Evolutionary conservation across 352 stramenopile genomes (phyloP).

Genomic region (Globisporangium okanoganense): DNA sequence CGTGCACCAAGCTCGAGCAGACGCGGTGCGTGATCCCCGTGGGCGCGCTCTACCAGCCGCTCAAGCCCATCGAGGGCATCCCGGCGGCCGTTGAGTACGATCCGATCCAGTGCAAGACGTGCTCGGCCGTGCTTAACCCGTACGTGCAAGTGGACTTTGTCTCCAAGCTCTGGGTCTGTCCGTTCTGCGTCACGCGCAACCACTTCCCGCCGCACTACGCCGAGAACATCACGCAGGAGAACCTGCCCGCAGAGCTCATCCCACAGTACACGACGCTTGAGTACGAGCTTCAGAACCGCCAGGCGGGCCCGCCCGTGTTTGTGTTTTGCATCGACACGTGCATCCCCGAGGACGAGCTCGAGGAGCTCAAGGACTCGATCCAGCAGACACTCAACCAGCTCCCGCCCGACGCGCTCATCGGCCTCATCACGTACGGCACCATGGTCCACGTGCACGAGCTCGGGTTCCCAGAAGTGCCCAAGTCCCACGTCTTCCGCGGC

Average conservation of each 20-base stretch:
- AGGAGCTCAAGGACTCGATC: conserved; percentile 98
- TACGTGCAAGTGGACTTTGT: conserved; percentile 99
- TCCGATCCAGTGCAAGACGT: conserved; percentile 98
- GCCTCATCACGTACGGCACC: conserved; percentile 98
- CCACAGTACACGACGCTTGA: conserved; percentile 99
- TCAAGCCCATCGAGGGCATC: conserved; percentile 96
- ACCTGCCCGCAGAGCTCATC: conserved; percentile 98
- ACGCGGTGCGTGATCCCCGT: conserved; percentile 97
- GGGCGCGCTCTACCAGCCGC: conserved; percentile 93
- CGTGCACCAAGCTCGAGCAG: conserved; percentile 96
- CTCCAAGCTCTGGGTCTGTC: conserved; percentile 99
- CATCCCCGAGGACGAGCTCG: conserved; percentile 95
- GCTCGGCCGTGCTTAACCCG: conserved; percentile 96
- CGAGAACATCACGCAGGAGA: conserved; percentile 98
- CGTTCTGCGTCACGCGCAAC: conserved; percentile 98
- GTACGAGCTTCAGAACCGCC: conserved; percentile 95
- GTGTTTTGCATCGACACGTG: conserved; percentile 99
- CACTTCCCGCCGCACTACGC: conserved; percentile 95
- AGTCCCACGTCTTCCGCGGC: conserved; percentile 98
- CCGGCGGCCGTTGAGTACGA: conserved; percentile 95
- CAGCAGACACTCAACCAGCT: conserved; percentile 98
- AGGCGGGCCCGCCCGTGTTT: conserved; percentile 96
- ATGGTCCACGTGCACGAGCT: conserved; percentile 99
- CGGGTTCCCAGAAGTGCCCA: conserved; percentile 93
- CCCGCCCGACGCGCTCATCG: conserved; percentile 96